Percentiles rank a stretch among this genome's conserved stretches.
phyloP scores from a whole-genome alignment of 1,139 yeast genomes.

The Eremothecium coryli region DNA sequence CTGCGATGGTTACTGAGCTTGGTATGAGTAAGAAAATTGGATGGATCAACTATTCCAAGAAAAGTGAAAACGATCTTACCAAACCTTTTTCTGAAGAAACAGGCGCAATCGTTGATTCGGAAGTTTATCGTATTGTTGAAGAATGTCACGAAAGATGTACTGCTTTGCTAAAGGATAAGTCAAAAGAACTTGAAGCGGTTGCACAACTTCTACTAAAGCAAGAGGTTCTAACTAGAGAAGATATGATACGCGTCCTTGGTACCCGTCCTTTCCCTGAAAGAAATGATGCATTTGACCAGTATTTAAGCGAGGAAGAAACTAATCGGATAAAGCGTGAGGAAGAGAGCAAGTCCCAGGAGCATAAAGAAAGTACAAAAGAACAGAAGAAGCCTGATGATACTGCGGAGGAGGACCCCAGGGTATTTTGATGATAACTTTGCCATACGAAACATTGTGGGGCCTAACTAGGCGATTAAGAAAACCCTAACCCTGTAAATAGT shows the following conservation, averaged over 20 bases:
- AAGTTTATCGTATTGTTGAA: constrained; percentile 53
- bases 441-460: too few species aligned
- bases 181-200: constrained; percentile 54
- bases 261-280: constrained; percentile 70
- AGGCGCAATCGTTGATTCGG: constrained; percentile 55
- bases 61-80: constrained; percentile 49
- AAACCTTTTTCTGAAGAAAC: constrained; percentile 66
- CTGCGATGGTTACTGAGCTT: constrained; percentile 62
- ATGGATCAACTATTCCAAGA: constrained; percentile 43
- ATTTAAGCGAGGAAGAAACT: constrained; percentile 38
- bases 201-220: constrained; percentile 59
- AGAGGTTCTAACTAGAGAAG: constrained; percentile 73
- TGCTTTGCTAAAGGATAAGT: constrained; percentile 45
- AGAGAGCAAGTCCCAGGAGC: background rate
- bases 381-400: too few species aligned
- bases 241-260: constrained; percentile 65
- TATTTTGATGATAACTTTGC: too few species aligned
- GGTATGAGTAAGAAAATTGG: constrained; percentile 73
- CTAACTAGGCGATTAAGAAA: too few species aligned
- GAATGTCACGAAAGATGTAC: constrained; percentile 46
- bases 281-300: constrained; percentile 74
- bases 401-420: too few species aligned
- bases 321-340: background rate
- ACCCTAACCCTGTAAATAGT: too few species aligned
- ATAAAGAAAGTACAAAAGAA: too few species aligned